phyloP scores from a whole-genome alignment of 176 grass and related monocot genomes.

The Chrysopogon serrulatus region DNA sequence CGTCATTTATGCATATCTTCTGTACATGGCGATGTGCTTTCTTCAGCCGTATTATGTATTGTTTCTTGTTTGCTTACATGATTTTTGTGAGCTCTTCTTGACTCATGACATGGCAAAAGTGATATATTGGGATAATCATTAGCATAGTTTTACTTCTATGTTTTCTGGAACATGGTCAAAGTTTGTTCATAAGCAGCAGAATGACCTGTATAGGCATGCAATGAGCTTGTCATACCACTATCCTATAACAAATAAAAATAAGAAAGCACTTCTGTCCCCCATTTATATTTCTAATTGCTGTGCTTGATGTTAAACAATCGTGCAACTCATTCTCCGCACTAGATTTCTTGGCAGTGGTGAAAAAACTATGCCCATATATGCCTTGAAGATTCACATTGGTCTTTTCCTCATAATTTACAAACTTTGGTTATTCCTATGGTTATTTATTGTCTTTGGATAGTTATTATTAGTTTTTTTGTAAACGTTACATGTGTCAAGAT shows the following conservation, averaged over 20 bases:
- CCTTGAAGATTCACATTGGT: neutral
- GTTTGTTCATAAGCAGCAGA: neutral
- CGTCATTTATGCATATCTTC: neutral
- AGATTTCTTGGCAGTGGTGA: neutral
- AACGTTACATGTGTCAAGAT: constrained; percentile 7
- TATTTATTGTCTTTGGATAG: neutral
- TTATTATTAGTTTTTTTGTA: constrained; percentile 5
- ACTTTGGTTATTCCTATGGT: constrained; percentile 7
- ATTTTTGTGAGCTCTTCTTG: neutral
- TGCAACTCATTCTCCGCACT: neutral
- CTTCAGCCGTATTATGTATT: neutral
- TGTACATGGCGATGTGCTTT: constrained; percentile 13
- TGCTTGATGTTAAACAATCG: neutral
- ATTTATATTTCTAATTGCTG: neutral
- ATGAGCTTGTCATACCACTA: neutral
- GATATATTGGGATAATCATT: constrained; percentile 14
- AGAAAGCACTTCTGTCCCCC: neutral
- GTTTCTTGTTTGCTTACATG: neutral
- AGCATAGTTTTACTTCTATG: neutral
- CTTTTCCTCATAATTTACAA: neutral
- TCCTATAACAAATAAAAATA: neutral
- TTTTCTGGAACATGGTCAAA: constrained; percentile 1
- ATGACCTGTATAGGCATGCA: neutral
- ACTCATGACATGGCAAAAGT: constrained; percentile 14
- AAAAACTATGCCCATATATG: neutral